Percentiles rank a stretch among this genome's conserved stretches.
These are phyloP conservation scores for Fonsecaea erecta DNA, from an alignment of 2,329 filamentous ascomycete genomes.

Conservation along the genomic window DNA sequence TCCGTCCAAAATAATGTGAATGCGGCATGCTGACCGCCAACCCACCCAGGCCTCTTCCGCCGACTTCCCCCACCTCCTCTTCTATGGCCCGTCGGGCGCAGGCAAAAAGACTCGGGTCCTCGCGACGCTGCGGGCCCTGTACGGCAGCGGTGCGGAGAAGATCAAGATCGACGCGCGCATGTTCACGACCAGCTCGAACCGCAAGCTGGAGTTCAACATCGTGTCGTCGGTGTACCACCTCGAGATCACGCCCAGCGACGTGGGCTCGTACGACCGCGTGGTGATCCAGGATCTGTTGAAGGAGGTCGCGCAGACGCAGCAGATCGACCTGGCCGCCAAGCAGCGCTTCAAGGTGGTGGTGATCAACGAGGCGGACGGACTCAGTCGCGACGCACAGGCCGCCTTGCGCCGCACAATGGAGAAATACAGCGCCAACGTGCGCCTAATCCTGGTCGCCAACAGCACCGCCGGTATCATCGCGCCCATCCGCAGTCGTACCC, in stretches of 20 bases:
- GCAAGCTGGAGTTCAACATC: conserved; percentile 99
- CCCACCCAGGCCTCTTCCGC: conserved; percentile 82
- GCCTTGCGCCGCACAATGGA: conserved; percentile 96
- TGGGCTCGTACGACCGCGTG: conserved; percentile 93
- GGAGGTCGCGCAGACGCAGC: conserved; percentile 97
- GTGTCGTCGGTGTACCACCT: conserved; percentile 96
- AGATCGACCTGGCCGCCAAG: conserved; percentile 89
- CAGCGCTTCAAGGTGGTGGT: conserved; percentile 98
- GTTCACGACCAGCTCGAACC: conserved; percentile 88
- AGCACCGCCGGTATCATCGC: conserved; percentile 98
- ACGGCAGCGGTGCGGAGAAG: conserved; percentile 96
- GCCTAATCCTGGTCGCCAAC: conserved; percentile 90
- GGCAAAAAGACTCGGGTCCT: conserved; percentile 98
- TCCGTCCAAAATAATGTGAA: not conserved
- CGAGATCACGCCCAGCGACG: conserved; percentile 96
- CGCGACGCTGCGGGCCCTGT: conserved; percentile 91
- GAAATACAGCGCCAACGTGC: conserved; percentile 95
- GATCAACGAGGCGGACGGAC: conserved; percentile 96
- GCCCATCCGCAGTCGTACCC: conserved; percentile 89
- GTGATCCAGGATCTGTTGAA: conserved; percentile 95
- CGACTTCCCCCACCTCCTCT: conserved; percentile 95
- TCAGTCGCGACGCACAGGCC: conserved; percentile 92
- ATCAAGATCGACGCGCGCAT: conserved; percentile 98
- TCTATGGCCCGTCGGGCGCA: conserved; percentile 94
- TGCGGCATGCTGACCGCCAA: no score